Conservation (phyloP, 305 asterid species). For the Rubia balearica region DNA sequence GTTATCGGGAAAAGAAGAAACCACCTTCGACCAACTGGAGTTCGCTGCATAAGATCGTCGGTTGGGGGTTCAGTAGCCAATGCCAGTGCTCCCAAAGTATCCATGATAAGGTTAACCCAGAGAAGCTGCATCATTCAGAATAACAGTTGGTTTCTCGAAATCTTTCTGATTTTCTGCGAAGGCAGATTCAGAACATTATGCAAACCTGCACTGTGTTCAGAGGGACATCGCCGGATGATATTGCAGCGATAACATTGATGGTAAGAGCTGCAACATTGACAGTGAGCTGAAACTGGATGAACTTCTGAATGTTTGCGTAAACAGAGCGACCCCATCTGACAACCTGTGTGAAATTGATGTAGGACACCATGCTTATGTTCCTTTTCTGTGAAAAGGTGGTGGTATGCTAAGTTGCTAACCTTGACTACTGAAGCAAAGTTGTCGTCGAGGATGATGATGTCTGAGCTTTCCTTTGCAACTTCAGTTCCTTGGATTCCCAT, state of each 20-base stretch:
- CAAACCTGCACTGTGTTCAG: constrained; percentile 85
- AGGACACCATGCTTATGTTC: not conserved
- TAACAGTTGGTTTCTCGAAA: not conserved
- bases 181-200: constrained; percentile 5
- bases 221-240: constrained; percentile 89
- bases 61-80: constrained; percentile 99
- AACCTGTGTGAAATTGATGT: constrained; percentile 50
- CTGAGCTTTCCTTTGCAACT: constrained; percentile 97
- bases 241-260: constrained; percentile 83
- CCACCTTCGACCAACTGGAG: constrained; percentile 94
- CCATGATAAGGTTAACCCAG: constrained; percentile 99
- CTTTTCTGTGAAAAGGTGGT: not conserved
- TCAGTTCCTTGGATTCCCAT: constrained; percentile 99
- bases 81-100: constrained; percentile 95
- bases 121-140: constrained; percentile 49
- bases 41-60: constrained; percentile 78
- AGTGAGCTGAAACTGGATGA: constrained; percentile 97
- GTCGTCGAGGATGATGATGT: constrained; percentile 87
- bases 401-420: constrained; percentile 31
- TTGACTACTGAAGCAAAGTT: constrained; percentile 91
- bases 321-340: constrained; percentile 99
- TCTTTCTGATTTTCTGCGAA: not conserved
- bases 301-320: constrained; percentile 89
- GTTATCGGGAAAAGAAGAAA: not conserved
- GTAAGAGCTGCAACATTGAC: constrained; percentile 90